Conservation (phyloP, 306 rosid species). For the Astragalus membranaceus region DNA sequence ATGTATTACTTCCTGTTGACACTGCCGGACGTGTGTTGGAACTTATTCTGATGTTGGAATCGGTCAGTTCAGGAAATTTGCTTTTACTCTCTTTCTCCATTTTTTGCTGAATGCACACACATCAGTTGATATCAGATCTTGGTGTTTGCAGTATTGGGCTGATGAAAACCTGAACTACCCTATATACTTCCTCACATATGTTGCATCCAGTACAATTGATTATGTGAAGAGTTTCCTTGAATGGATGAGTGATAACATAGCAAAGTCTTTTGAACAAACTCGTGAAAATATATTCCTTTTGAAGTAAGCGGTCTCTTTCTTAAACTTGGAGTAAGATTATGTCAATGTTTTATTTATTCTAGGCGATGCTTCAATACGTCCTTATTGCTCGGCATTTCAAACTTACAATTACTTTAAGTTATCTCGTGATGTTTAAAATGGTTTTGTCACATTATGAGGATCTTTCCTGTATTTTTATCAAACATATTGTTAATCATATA, state of each 20-base stretch:
- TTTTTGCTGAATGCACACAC: background rate
- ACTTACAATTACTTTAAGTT: background rate
- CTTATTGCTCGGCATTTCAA: background rate
- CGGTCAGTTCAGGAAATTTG: slow-evolving; percentile 44
- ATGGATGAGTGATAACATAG: slow-evolving; percentile 98
- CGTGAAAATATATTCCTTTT: slow-evolving; percentile 85
- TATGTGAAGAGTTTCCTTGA: slow-evolving; percentile 88
- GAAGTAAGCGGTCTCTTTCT: slow-evolving; percentile 53
- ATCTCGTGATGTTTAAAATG: slow-evolving; percentile 2
- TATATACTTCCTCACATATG: slow-evolving; percentile 73
- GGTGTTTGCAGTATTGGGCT: slow-evolving; percentile 79
- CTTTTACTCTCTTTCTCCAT: background rate
- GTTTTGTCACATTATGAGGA: background rate
- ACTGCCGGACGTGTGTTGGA: slow-evolving; percentile 88
- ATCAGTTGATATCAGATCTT: slow-evolving; percentile 24
- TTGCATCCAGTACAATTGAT: slow-evolving; percentile 87
- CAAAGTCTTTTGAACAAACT: slow-evolving; percentile 89
- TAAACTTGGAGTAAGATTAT: no score
- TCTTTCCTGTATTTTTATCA: background rate
- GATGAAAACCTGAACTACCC: slow-evolving; percentile 78
- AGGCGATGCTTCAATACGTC: background rate
- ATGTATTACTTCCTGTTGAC: slow-evolving; percentile 83
- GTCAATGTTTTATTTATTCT: background rate
- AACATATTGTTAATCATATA: background rate
- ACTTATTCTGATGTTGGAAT: slow-evolving; percentile 77